phyloP scores from a whole-genome alignment of 2,329 filamentous ascomycete genomes.

The Penicillium occitanis region DNA sequence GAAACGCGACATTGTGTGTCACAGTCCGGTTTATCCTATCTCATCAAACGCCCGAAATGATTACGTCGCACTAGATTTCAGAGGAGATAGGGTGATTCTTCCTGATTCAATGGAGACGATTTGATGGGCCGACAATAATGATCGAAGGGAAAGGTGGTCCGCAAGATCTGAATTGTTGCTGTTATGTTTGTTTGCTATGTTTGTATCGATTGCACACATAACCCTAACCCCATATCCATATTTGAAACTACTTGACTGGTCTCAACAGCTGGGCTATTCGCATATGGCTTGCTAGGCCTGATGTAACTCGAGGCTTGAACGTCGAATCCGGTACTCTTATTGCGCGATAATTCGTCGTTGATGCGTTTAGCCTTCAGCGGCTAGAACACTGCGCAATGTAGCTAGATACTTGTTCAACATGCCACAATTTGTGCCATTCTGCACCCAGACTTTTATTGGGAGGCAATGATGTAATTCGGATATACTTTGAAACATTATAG shows the following conservation, averaged over 20 bases:
- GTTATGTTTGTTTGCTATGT: neutral
- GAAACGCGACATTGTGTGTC: neutral
- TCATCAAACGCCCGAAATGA: neutral
- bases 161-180: neutral
- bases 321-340: neutral
- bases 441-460: neutral
- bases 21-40: neutral
- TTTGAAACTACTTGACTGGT: neutral
- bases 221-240: neutral
- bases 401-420: neutral
- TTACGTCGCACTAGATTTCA: neutral
- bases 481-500: neutral
- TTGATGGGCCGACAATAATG: neutral
- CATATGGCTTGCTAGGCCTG: neutral
- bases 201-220: neutral
- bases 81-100: neutral
- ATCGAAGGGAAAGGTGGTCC: neutral
- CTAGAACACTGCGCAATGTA: neutral
- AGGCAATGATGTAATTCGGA: neutral
- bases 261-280: neutral
- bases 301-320: neutral
- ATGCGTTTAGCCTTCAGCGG: neutral
- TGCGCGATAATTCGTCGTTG: neutral
- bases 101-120: neutral
- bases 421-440: neutral